Base-by-base conservation (phyloP, 257 asterid genomes). In the Avicennia marina region DNA sequence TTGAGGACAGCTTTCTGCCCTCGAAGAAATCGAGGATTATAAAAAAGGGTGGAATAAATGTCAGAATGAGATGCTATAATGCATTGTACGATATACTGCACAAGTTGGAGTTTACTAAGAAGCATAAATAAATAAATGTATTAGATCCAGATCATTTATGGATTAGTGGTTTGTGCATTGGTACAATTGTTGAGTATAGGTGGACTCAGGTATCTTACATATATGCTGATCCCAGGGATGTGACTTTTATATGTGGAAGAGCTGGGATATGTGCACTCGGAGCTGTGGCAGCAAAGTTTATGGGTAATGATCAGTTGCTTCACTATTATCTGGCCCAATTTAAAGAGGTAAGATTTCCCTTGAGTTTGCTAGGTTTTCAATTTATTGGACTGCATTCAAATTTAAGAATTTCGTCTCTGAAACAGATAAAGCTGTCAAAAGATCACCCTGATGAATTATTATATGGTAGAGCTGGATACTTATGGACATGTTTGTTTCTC, bases 251-350 rank as follows among this genome's bases (percentile, higher is more conserved):
- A 22, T 73, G 86, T 62, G 95, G 95, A 60, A 76, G 94, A 75
- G 79, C 70, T 62, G 94, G 95, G 33, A 81, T 81, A 31, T 83
- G 84, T 69, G 87, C 95, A 7, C 67, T 86, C 8, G 95, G 94
- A 57, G 94, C 95, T 5, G 90, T 73, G n/a, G 84, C 73, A 57
- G 84, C 95, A 12, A 78, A 77, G 65, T 45, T 71, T 65, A 45
- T 60, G 65, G 82, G 75, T 26, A 73, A 79, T 44, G 81, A 73
- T 57, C 60, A 64, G 60, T 66, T 73, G 65, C 58, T 65, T 44
- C 24, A 63, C 9, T 51, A 79, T 73, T 81, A 77, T 75, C 29
- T 81, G 56, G 48, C 76, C 58, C 78, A 77, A 46, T 83, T 83
- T 49, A 79, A 74, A 54, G 75, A 75, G 86, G 95, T 86, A 54